Evolutionary conservation across 225 moss, liverwort and hornwort genomes (phyloP).

Genomic region (Bryum argenteum): DNA sequence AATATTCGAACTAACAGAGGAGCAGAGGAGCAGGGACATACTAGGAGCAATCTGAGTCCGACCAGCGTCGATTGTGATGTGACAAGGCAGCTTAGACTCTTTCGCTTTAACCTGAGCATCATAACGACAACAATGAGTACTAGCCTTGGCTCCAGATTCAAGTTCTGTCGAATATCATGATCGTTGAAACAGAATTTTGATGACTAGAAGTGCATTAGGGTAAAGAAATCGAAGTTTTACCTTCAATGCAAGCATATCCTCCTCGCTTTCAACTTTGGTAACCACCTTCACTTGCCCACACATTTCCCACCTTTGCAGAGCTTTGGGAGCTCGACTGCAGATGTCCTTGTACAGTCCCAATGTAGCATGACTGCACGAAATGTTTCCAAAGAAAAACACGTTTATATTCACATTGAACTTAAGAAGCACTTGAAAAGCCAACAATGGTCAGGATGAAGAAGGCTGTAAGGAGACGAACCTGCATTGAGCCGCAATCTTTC

Average conservation of each 20-base stretch:
- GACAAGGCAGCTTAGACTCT: conserved; percentile 77
- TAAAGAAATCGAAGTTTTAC: conserved; percentile 31
- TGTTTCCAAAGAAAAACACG: no score
- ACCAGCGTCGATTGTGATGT: conserved; percentile 96
- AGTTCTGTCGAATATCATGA: neutral
- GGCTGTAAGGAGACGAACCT: conserved; percentile 31
- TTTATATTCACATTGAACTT: no score
- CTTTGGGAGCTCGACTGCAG: conserved; percentile 78
- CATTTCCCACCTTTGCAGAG: conserved; percentile 94
- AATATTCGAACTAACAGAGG: conserved; percentile 8
- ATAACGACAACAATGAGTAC: neutral
- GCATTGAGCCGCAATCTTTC: conserved; percentile 74
- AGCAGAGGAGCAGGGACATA: conserved; percentile 37
- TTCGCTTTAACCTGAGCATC: conserved; percentile 69
- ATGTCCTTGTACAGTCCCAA: conserved; percentile 96
- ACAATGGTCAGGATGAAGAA: neutral
- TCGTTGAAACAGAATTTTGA: neutral
- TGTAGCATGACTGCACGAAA: conserved; percentile 77
- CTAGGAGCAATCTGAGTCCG: conserved; percentile 97
- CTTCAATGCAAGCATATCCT: conserved; percentile 79
- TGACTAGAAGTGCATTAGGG: neutral
- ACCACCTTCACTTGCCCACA: conserved; percentile 98
- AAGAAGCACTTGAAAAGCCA: neutral
- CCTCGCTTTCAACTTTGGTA: conserved; percentile 85
- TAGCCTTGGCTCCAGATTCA: conserved; percentile 1